Conservation (phyloP, 345 rosid species). For the Lepidium aucheri region DNA sequence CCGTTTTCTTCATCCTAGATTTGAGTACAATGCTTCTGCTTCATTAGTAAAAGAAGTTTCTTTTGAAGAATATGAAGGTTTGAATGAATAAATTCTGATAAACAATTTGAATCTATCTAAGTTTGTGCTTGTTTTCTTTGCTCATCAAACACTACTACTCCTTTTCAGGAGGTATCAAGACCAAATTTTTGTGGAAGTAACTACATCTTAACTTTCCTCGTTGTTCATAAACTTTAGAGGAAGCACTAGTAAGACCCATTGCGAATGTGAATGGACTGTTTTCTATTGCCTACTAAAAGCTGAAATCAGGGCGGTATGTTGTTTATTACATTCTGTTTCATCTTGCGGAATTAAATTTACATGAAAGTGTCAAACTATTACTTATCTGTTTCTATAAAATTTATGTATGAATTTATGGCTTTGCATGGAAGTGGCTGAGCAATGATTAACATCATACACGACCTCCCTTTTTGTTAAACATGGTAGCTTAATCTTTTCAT, state of each 20-base stretch:
- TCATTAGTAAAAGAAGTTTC: conserved; percentile 76
- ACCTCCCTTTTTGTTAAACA: not conserved
- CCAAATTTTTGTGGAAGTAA: conserved; percentile 55
- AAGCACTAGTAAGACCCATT: conserved; percentile 1
- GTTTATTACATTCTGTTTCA: conserved; percentile 1
- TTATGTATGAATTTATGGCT: not conserved
- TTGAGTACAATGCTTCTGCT: conserved; percentile 74
- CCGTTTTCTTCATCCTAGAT: conserved; percentile 34
- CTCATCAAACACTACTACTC: conserved; percentile 7
- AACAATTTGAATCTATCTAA: not conserved
- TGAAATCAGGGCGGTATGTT: conserved; percentile 9
- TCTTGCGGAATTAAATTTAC: not conserved
- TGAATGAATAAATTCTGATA: not conserved
- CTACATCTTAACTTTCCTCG: not conserved
- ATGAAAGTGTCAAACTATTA: too few species aligned
- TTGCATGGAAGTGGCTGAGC: not conserved
- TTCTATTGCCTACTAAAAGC: conserved; percentile 6
- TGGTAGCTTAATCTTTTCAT: not conserved
- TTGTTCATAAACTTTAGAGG: conserved; percentile 15
- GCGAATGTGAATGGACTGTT: conserved; percentile 24
- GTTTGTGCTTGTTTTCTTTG: conserved; percentile 9
- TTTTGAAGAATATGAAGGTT: conserved; percentile 77
- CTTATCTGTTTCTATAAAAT: not conserved
- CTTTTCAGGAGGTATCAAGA: conserved; percentile 69
- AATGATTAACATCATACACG: not conserved